Evolutionary conservation across 495 filamentous ascomycete species (phyloP), one percentile per base, ranked within the genome.

Genomic region (Aspergillus cavernicola): DNA sequence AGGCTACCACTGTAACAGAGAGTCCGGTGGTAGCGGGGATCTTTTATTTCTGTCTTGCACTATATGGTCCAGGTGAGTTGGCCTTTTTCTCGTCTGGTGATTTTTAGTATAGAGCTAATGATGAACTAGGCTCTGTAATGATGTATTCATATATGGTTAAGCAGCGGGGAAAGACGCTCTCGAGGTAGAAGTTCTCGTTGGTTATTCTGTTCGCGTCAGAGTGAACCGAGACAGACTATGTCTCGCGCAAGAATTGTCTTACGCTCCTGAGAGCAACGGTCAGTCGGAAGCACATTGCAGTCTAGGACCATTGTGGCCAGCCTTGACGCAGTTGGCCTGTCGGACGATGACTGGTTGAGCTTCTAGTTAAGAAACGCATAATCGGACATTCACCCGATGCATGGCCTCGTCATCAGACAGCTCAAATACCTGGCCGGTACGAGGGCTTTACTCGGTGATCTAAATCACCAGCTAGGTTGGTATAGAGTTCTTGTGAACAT

Each of bases 71-170:
- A 16, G 83, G 87, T 89, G 63, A 72, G 82, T 18, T 12, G 2
- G 5, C 77, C 5, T 1, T 15, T 5, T 57, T 56, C 32, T 41
- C 23, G 15, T 40, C 28, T 6, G 44, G 12, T 19, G 1, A 31
- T 28, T 10, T 3, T 32, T 29, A n/a, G 13, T 13, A 18, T 9
- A 4, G n/a, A 4, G 16, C 12, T n/a, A 22, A 6, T 22, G 16
- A 10, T 38, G 43, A 20, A 53, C 23, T 56, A 89, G 87, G 87
- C 12, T 80, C 86, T 10, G 85, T 86, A 45, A 82, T 89, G 58
- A 78, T 93, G 63, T 93, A 87, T 60, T 82, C 81, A 28, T 84
- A 92, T 67, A 95, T 95, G 89, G 80, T 92, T 62, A 74, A 71
- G 49, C 89, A 93, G 72, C 73, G 89, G 55, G 70, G 78, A 28